Conservation (phyloP, 176 grass and related monocot genomes). For the Raddia distichophylla region DNA sequence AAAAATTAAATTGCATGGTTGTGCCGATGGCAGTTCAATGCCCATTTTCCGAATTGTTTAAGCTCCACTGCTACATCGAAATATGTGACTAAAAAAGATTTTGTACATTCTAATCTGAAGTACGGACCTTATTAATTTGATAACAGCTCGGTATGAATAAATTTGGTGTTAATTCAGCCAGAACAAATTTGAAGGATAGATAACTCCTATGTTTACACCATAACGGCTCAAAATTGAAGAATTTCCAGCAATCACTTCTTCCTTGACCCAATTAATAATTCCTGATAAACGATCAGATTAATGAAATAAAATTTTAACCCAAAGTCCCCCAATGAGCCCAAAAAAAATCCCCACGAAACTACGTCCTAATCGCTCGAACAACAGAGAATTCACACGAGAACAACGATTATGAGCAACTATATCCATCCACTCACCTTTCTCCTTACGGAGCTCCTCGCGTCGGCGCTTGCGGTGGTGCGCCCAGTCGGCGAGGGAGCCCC, state of each 20-base stretch:
- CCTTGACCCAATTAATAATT: not conserved
- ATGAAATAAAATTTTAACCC: not conserved
- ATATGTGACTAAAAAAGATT: conserved; percentile 7
- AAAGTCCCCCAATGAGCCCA: not conserved
- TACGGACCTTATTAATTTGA: not conserved
- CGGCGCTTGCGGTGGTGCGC: conserved; percentile 63
- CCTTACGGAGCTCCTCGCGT: conserved; percentile 70
- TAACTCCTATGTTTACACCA: not conserved
- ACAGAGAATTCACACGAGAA: not conserved
- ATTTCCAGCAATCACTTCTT: not conserved
- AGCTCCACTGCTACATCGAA: not conserved
- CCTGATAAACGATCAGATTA: not conserved
- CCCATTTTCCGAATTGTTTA: not conserved
- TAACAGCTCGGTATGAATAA: not conserved
- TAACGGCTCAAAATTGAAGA: not conserved
- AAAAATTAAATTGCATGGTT: not conserved
- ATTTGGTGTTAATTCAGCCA: not conserved
- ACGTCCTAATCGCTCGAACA: not conserved
- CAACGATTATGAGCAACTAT: not conserved
- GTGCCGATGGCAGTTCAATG: not conserved
- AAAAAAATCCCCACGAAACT: not conserved
- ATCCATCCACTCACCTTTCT: conserved; percentile 58
- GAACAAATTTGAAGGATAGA: not conserved
- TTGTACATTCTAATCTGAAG: conserved; percentile 1
- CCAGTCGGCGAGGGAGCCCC: conserved; percentile 58